A percentile compares a stretch with the other conserved stretches of the same genome.
Evolutionary conservation across 495 filamentous ascomycete species (phyloP).

Genomic region (Lophiostoma macrostomum): DNA sequence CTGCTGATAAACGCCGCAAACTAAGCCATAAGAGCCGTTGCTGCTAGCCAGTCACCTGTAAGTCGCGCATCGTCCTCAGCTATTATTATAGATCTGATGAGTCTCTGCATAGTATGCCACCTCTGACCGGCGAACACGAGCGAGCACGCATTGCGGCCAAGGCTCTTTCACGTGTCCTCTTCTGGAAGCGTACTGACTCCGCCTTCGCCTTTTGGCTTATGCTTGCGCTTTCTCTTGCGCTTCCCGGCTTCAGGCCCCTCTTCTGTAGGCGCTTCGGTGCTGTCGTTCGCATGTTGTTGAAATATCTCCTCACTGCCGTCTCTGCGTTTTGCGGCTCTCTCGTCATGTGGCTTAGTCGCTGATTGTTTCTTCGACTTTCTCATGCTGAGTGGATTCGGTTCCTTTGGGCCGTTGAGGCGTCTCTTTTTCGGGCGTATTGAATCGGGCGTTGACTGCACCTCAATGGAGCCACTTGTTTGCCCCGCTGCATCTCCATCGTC

Average conservation of each 20-base stretch:
- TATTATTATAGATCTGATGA: background rate
- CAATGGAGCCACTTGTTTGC: constrained; percentile 28
- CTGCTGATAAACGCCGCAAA: background rate
- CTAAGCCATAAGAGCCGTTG: too few species aligned
- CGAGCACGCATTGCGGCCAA: too few species aligned
- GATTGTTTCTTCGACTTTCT: constrained; percentile 69
- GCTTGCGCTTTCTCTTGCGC: constrained; percentile 38
- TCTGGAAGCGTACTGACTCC: background rate
- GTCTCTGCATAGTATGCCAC: too few species aligned
- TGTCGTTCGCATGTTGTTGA: background rate
- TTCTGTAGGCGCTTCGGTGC: background rate
- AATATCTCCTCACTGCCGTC: background rate
- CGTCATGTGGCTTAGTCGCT: background rate
- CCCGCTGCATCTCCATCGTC: constrained; percentile 47
- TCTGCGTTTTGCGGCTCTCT: background rate
- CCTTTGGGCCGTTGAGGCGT: constrained; percentile 67
- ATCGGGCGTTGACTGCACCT: constrained; percentile 27
- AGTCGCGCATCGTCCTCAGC: background rate
- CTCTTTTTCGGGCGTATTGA: constrained; percentile 53
- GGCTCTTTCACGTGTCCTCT: background rate
- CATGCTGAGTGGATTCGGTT: constrained; percentile 83
- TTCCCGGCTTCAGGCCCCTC: constrained; percentile 22
- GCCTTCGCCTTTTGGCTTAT: constrained; percentile 29
- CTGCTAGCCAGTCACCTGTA: too few species aligned
- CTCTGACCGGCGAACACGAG: too few species aligned